A percentile compares a stretch with the other conserved stretches of the same genome.
phyloP scores from a whole-genome alignment of 768 basidiomycete genomes.

The Symmetrospora coprosmae region DNA sequence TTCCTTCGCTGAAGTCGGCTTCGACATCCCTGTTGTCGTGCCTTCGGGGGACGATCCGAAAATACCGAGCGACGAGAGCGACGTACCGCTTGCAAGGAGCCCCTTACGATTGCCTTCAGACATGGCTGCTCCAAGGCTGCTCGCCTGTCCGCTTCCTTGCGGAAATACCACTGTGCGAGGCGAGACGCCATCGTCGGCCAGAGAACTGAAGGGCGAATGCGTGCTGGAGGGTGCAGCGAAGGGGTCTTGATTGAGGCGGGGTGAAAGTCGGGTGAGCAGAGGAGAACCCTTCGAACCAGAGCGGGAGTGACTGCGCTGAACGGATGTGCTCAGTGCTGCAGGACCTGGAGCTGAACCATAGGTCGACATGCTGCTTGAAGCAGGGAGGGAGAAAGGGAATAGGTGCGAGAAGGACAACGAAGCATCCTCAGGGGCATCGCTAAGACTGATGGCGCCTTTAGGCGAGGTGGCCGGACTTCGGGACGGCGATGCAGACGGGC shows the following conservation, averaged over 20 bases:
- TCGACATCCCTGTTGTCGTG: too few species aligned
- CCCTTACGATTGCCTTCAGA: too few species aligned
- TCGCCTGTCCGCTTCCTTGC: too few species aligned
- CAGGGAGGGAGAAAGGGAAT: slow-evolving; percentile 7
- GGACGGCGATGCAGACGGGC: background rate
- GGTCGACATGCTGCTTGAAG: background rate
- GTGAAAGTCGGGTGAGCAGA: background rate
- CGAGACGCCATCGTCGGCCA: background rate
- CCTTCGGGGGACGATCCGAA: too few species aligned
- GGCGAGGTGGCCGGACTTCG: too few species aligned
- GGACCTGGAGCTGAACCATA: background rate
- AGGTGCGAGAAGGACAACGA: background rate
- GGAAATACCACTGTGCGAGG: background rate
- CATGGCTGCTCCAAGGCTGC: too few species aligned
- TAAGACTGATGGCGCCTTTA: too few species aligned
- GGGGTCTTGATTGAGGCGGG: background rate
- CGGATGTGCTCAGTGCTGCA: background rate
- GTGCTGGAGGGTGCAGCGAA: background rate
- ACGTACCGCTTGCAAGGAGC: too few species aligned
- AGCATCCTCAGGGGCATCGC: too few species aligned
- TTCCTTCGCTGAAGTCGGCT: too few species aligned
- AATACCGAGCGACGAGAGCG: too few species aligned
- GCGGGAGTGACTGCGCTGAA: background rate
- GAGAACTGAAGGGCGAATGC: background rate
- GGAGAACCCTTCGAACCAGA: slow-evolving; percentile 2